Base-by-base conservation (phyloP, 2,329 filamentous ascomycete species). In the Pseudofabraea citricarpa region DNA sequence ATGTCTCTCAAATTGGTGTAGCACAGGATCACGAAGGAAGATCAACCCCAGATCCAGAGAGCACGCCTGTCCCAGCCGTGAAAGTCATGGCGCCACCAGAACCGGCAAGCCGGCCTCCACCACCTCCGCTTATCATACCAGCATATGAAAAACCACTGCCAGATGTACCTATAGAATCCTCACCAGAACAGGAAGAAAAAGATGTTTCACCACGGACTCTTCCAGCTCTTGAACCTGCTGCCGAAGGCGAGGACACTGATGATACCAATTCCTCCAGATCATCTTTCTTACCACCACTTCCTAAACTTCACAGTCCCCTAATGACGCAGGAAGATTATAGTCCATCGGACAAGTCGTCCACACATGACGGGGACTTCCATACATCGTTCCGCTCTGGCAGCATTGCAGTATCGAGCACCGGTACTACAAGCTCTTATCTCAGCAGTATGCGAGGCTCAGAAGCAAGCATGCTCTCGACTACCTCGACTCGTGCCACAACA, bases 401-500 rank as follows among this genome's bases (percentile, higher is more conserved):
- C 50, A 76, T 89, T 53, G 83, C 84, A 29, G 79, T 83, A 6
- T 89, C 85, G 3, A 90, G 85, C 59, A 81, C 82, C 16, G 88
- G 85, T 43, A 91, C 87, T 48, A 85, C 78, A 56, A 87, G 83
- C 61, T 90, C 87, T 3, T 90, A 85, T 55, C 71, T 84, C 40
- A 90, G 84, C 68, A 78, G 73, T 55, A 66, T 74, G 44, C 82
- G 86, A 23, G 85, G 89, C 55, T 95, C 90, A 0, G 87, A 90
- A 57, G 78, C 79, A 37, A 95, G 88, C 62, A 73, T 87, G 22
- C 63, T 89, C 2, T 96, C 91, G 1, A 83, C 85, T 58, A 83
- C 81, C 1, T 95, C 90, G 1, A 96, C 90, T 2, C 74, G 90
- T 44, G 90, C 90, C 13, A 95, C 90, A 1, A 95, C 90, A 1